Evolutionary conservation across 2,329 filamentous ascomycete genomes (phyloP).

Genomic region (Curvularia sp.): DNA sequence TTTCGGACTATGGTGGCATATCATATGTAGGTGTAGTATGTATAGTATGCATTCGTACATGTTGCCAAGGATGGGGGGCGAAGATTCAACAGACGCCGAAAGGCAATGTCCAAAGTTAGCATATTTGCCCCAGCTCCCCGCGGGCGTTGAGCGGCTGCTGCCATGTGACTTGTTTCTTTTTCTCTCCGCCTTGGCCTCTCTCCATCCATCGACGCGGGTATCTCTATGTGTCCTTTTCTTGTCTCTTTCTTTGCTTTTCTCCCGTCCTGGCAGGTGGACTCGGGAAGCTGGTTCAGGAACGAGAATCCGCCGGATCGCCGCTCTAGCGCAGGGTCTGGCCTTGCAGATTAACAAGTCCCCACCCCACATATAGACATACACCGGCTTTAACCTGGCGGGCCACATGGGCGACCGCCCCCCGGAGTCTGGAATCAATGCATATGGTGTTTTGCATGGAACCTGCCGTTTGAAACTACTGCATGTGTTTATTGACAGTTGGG

Average conservation of each 20-base stretch:
- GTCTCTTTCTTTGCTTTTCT: not conserved
- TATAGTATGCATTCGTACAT: not conserved
- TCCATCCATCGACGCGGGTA: no score
- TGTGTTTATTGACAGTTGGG: slow-evolving; percentile 15
- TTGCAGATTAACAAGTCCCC: slow-evolving; percentile 3
- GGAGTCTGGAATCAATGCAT: slow-evolving; percentile 6
- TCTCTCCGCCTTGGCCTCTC: not conserved
- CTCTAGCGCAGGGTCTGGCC: slow-evolving; percentile 12
- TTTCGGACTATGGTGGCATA: not conserved
- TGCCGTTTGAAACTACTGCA: slow-evolving; percentile 18
- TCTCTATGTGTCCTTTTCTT: not conserved
- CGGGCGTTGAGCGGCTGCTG: not conserved
- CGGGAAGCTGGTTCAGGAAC: slow-evolving; percentile 4
- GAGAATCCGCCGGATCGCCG: slow-evolving; percentile 4
- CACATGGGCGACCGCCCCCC: not conserved
- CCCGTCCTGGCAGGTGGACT: not conserved
- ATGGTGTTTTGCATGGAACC: slow-evolving; percentile 13
- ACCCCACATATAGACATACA: slow-evolving; percentile 4
- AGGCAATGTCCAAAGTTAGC: not conserved
- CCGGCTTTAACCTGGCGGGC: not conserved
- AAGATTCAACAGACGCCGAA: not conserved
- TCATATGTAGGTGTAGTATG: no score
- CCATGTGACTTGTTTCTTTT: not conserved
- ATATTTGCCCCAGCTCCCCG: not conserved
- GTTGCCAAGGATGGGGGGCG: not conserved